Percentiles rank a stretch among this genome's conserved stretches.
Evolutionary conservation across 306 rosid genomes (phyloP).

Genomic region (Gynostemma pentaphyllum): DNA sequence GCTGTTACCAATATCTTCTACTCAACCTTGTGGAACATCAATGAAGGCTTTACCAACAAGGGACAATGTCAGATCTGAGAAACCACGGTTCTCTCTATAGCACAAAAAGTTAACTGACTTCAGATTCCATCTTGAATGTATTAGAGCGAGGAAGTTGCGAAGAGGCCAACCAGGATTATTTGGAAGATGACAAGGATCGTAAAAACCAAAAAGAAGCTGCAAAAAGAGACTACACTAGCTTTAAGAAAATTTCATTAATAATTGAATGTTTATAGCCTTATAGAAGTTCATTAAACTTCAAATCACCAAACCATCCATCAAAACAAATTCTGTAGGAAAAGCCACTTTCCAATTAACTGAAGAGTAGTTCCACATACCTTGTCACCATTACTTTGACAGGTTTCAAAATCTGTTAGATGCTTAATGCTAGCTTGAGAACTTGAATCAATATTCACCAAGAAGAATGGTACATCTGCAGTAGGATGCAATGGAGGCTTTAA

Average conservation of each 20-base stretch:
- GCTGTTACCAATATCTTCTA: slow-evolving; percentile 17
- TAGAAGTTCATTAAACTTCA: slow-evolving; percentile 8
- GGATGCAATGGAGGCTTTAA: slow-evolving; percentile 21
- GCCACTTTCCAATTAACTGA: slow-evolving; percentile 16
- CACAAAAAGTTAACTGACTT: slow-evolving; percentile 55
- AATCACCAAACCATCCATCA: neutral
- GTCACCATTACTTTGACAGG: slow-evolving; percentile 31
- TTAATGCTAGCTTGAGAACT: slow-evolving; percentile 49
- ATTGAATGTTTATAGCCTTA: slow-evolving; percentile 9
- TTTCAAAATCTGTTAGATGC: slow-evolving; percentile 73
- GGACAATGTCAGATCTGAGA: slow-evolving; percentile 69
- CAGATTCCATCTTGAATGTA: slow-evolving; percentile 67
- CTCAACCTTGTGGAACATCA: slow-evolving; percentile 53
- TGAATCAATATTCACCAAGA: slow-evolving; percentile 46
- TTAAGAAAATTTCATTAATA: slow-evolving; percentile 12
- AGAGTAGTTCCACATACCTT: slow-evolving; percentile 46
- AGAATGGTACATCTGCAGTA: slow-evolving; percentile 73
- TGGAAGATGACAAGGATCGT: slow-evolving; percentile 88
- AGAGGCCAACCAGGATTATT: slow-evolving; percentile 95
- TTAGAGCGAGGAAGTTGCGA: slow-evolving; percentile 81
- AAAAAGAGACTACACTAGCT: slow-evolving; percentile 18
- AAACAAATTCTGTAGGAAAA: slow-evolving; percentile 9
- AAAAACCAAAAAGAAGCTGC: slow-evolving; percentile 91
- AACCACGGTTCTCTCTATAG: slow-evolving; percentile 93
- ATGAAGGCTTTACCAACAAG: slow-evolving; percentile 78